A percentile compares a stretch with the other conserved stretches of the same genome.
Conservation (phyloP, 331 rosid species). For the Arachis monticola region DNA sequence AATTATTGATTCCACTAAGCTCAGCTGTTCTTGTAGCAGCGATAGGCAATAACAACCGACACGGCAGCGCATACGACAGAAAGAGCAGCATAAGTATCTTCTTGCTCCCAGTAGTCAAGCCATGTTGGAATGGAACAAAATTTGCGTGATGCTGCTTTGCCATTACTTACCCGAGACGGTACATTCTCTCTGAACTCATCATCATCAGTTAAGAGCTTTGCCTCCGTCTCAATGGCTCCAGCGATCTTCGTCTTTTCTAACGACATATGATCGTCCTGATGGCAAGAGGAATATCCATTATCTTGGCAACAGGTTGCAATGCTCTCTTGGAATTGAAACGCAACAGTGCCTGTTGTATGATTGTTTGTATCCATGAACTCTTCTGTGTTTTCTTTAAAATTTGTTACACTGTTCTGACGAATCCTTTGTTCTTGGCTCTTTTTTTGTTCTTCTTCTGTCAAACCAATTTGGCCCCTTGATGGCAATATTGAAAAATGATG, state of each 20-base stretch:
- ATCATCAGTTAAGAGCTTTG: constrained; percentile 52
- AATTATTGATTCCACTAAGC: constrained; percentile 38
- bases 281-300: constrained; percentile 60
- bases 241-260: constrained; percentile 41
- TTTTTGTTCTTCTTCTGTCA: constrained; percentile 73
- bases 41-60: constrained; percentile 81
- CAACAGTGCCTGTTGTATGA: constrained; percentile 2
- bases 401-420: constrained; percentile 47
- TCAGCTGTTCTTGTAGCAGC: constrained; percentile 75
- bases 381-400: constrained; percentile 37
- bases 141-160: constrained; percentile 57
- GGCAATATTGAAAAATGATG: constrained; percentile 26
- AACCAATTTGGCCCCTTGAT: constrained; percentile 93
- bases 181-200: constrained; percentile 45
- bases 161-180: constrained; percentile 48
- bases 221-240: constrained; percentile 46
- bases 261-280: constrained; percentile 30
- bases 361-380: too few relatives aligned
- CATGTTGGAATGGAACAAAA: constrained; percentile 69
- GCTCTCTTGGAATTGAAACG: constrained; percentile 29
- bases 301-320: constrained; percentile 59
- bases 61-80: constrained; percentile 88
- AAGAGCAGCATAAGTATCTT: constrained; percentile 85
- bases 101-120: constrained; percentile 90
- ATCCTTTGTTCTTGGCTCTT: constrained; percentile 61